Conservation (phyloP, 2,329 filamentous ascomycete genomes). For the Colletotrichum orbiculare region DNA sequence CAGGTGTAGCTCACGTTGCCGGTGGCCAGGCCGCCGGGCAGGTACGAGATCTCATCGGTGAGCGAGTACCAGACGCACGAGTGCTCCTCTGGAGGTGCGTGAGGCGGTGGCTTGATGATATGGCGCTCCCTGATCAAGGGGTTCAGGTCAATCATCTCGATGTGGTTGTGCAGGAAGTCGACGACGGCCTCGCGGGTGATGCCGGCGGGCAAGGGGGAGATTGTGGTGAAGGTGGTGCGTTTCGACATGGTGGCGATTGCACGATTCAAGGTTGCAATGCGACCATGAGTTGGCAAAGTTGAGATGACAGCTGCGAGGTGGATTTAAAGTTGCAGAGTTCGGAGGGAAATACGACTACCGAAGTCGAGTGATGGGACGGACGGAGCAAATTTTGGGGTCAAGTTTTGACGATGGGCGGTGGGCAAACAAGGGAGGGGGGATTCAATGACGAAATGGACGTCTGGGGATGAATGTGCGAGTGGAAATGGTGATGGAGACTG, state of each 20-base stretch:
- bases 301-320: constrained; percentile 11
- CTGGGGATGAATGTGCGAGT: background rate
- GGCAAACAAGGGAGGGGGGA: background rate
- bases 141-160: constrained; percentile 89
- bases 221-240: constrained; percentile 77
- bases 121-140: constrained; percentile 81
- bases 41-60: constrained; percentile 80
- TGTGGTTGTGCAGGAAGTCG: constrained; percentile 80
- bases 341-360: background rate
- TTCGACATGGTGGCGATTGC: constrained; percentile 67
- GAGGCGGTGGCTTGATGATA: constrained; percentile 73
- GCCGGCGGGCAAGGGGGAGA: constrained; percentile 78
- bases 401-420: background rate
- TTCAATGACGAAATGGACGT: background rate
- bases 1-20: constrained; percentile 82
- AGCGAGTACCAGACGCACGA: constrained; percentile 81
- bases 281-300: background rate
- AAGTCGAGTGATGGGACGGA: constrained; percentile 12
- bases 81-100: constrained; percentile 77
- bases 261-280: background rate
- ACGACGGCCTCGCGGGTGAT: constrained; percentile 78
- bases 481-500: too few species aligned
- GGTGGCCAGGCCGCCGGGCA: constrained; percentile 73
- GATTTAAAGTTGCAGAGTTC: constrained; percentile 27
- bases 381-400: background rate